Evolutionary conservation across 345 rosid genomes (phyloP), one percentile per base, ranked within the genome.

Genomic region (Lepidium aucheri): DNA sequence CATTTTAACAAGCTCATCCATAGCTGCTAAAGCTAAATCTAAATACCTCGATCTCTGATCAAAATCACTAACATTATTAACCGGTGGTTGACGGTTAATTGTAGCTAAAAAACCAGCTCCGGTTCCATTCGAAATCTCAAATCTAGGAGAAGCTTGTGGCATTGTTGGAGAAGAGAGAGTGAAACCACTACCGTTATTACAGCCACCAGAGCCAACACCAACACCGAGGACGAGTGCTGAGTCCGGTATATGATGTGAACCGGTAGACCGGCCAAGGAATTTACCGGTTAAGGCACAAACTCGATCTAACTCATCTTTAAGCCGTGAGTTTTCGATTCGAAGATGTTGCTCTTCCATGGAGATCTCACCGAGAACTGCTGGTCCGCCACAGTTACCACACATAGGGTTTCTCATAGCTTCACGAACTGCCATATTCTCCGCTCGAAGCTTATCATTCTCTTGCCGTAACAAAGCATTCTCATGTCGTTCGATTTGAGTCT

Each of bases 311-410:
- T 95, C 97, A 4, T 95, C 95, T 72, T 87, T 91, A 30, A 91
- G 79, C 1, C 97, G 81, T 0, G 93, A 83, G 76, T 91, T 94
- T 66, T 94, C 99, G 14, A 91, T 80, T 67, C 96, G 63, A 1
- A 91, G 82, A 41, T 95, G 96, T 69, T 95, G 98, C 56, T 95
- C 98, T 66, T 95, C 96, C 1, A 89, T 71, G 9, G 99, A 89
- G 13, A 89, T 76, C 15, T 95, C 95, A 1, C 89, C 95, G 5
- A 84, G 78, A 1, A 91, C 78, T 1, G 97, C 94, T 6, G 96
- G 91, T 71, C 91, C 91, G 3, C 99, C 97, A 35, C 99, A 95
- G 80, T 82, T 89, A 41, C 78, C 77, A 65, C 99, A 95, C 46
- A 86, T 86, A 40, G 97, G 96, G 71, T 82, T 91, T 60, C 93